phyloP scores from a whole-genome alignment of 1,284 basidiomycete species.

The Apiotrichum gamsii region DNA sequence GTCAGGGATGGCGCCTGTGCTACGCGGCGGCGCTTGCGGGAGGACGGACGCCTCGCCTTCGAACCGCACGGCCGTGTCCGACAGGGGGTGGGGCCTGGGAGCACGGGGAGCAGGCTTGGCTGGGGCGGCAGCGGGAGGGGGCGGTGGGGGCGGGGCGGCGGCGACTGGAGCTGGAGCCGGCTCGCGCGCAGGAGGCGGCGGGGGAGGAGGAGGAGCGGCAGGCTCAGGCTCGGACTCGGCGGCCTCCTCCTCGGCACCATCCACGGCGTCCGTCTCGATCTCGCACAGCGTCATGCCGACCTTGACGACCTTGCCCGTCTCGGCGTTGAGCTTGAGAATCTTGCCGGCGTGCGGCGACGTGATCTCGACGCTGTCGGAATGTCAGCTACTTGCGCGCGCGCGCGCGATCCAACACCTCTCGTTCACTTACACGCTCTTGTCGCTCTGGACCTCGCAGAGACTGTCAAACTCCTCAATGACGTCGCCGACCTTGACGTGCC shows the following conservation, averaged over 20 bases:
- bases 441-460: constrained; percentile 87
- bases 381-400: neutral
- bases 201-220: neutral
- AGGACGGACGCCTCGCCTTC: constrained; percentile 37
- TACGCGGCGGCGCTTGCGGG: constrained; percentile 19
- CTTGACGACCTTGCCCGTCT: constrained; percentile 78
- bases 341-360: constrained; percentile 80
- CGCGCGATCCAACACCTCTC: too few species aligned
- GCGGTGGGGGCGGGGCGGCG: neutral
- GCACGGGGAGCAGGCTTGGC: neutral
- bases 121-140: neutral
- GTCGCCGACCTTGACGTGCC: constrained; percentile 64
- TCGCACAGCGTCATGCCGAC: constrained; percentile 77
- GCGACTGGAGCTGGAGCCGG: neutral
- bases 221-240: constrained; percentile 3
- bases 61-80: constrained; percentile 24
- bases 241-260: constrained; percentile 10
- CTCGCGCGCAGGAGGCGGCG: neutral
- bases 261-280: constrained; percentile 54
- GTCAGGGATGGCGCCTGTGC: constrained; percentile 7
- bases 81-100: constrained; percentile 14
- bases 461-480: constrained; percentile 71
- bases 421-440: constrained; percentile 58
- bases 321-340: constrained; percentile 64
- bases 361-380: constrained; percentile 67